Evolutionary conservation across 805 yeast species (phyloP).

Genomic region (Barnettozyma populi): DNA sequence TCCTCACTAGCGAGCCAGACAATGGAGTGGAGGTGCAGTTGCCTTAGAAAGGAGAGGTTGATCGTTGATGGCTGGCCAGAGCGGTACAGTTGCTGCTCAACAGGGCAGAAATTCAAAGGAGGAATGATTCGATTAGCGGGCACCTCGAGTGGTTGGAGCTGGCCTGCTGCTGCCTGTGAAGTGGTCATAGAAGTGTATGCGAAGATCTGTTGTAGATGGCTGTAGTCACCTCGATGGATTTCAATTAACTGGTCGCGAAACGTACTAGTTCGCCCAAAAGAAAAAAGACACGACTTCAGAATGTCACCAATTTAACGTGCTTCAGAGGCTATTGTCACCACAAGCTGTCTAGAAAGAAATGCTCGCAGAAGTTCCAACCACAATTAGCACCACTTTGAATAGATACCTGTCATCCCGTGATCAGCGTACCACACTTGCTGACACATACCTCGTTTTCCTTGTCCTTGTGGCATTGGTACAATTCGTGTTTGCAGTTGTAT

Average conservation of each 20-base stretch:
- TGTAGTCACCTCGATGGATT: background rate
- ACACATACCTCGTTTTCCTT: conserved; percentile 67
- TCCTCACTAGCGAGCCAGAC: conserved; percentile 96
- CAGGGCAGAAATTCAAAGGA: conserved; percentile 93
- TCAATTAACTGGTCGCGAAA: background rate
- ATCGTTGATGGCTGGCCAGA: conserved; percentile 95
- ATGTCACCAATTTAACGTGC: background rate
- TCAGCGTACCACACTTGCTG: conserved; percentile 59
- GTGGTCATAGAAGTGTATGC: background rate
- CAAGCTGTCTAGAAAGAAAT: background rate
- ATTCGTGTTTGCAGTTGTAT: conserved; percentile 65
- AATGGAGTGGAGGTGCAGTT: conserved; percentile 69
- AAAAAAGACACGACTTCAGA: background rate
- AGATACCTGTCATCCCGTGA: conserved; percentile 30
- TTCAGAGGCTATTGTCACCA: background rate
- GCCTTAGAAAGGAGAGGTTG: conserved; percentile 78
- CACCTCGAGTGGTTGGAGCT: conserved; percentile 42
- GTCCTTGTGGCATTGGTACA: conserved; percentile 74
- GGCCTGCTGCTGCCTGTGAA: conserved; percentile 14
- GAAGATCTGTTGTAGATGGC: background rate
- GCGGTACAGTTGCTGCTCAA: conserved; percentile 78
- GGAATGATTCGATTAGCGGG: conserved; percentile 60
- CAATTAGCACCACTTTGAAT: conserved; percentile 28
- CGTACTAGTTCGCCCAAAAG: background rate
- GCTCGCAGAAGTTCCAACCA: conserved; percentile 8